These are phyloP conservation scores for Lignosus rhinocerotis DNA, from an alignment of 1,284 basidiomycete species.

Conservation along the genomic window DNA sequence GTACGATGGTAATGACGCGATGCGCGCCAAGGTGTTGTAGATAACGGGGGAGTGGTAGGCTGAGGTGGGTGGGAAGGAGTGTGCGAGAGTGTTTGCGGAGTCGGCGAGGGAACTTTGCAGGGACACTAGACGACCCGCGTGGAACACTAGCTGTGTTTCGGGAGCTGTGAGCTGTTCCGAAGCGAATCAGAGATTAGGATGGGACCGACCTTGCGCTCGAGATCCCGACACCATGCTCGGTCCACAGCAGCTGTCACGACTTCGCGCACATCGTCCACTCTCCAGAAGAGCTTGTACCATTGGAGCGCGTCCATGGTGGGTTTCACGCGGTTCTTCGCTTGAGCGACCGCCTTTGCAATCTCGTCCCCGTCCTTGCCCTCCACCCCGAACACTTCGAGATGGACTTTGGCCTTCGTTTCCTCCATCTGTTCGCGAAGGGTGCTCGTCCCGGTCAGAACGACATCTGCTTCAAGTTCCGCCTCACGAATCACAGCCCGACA, in stretches of 20 bases:
- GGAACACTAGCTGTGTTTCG: conserved; percentile 59
- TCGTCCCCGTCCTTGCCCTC: conserved; percentile 39
- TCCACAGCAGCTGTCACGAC: conserved; percentile 56
- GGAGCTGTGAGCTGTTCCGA: background rate
- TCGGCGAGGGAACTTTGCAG: conserved; percentile 51
- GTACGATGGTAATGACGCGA: conserved; percentile 49
- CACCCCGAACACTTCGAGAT: conserved; percentile 39
- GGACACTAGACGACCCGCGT: conserved; percentile 66
- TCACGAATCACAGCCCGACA: conserved; percentile 33
- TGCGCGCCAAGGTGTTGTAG: conserved; percentile 65
- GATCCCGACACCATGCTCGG: conserved; percentile 60
- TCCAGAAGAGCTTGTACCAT: conserved; percentile 68
- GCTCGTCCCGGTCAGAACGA: conserved; percentile 29
- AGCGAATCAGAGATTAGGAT: background rate
- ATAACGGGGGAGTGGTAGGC: conserved; percentile 66
- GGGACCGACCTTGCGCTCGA: conserved; percentile 62
- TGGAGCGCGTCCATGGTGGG: conserved; percentile 54
- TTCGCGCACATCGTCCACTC: conserved; percentile 71
- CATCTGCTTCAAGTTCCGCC: conserved; percentile 33
- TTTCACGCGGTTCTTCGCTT: conserved; percentile 51
- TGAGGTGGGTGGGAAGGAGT: conserved; percentile 38
- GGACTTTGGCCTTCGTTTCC: conserved; percentile 34
- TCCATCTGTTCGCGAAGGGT: conserved; percentile 38
- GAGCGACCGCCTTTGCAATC: conserved; percentile 50
- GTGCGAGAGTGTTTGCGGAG: conserved; percentile 44